Evolutionary conservation across 805 yeast species (phyloP).

Genomic region (Torulaspora microellipsoides): DNA sequence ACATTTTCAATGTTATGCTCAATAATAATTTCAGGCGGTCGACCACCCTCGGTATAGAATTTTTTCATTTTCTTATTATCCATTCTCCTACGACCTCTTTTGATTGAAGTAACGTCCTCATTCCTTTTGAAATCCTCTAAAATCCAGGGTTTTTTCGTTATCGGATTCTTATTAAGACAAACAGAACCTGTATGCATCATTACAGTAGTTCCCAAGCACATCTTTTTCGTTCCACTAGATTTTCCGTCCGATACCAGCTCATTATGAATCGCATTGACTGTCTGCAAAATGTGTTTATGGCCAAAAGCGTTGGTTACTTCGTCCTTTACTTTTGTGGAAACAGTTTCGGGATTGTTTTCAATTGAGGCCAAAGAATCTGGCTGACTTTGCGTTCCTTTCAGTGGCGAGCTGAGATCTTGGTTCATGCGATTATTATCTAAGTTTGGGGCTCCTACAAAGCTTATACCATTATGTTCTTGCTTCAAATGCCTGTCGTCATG

Average conservation of each 20-base stretch:
- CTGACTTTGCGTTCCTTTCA: conserved; percentile 10
- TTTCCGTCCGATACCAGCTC: neutral
- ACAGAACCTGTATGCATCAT: neutral
- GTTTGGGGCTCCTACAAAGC: neutral
- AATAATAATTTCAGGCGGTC: conserved; percentile 8
- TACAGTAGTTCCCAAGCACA: conserved; percentile 1
- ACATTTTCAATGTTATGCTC: neutral
- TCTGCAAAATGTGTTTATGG: neutral
- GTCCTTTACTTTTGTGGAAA: neutral
- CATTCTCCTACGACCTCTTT: conserved; percentile 13
- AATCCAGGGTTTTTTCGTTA: conserved; percentile 31
- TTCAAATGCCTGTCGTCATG: conserved; percentile 8
- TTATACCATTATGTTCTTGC: conserved; percentile 1
- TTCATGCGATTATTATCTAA: neutral
- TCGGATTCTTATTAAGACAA: conserved; percentile 26
- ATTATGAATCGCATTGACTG: neutral
- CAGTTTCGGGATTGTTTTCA: neutral
- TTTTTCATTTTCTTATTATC: conserved; percentile 13
- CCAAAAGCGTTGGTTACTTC: neutral
- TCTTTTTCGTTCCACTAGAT: neutral
- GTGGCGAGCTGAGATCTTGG: conserved; percentile 13
- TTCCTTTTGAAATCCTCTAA: conserved; percentile 33
- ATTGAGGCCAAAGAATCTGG: conserved; percentile 4
- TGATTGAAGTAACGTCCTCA: conserved; percentile 10
- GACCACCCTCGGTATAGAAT: conserved; percentile 22